A percentile compares a stretch with the other conserved stretches of the same genome.
phyloP scores from a whole-genome alignment of 345 rosid species.

The Boechera retrofracta region DNA sequence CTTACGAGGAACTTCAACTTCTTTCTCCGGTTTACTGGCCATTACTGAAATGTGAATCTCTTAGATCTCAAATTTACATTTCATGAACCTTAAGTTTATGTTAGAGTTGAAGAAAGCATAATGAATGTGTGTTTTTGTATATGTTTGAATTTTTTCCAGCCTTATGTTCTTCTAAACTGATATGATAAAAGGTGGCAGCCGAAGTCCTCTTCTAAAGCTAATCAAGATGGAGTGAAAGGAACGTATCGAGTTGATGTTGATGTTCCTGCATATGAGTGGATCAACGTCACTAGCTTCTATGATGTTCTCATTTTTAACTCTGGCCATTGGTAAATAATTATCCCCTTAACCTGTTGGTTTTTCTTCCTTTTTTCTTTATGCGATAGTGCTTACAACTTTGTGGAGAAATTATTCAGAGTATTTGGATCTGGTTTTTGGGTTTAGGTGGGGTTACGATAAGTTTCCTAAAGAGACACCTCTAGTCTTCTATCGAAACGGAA shows the following conservation, averaged over 20 bases:
- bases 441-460: constrained; percentile 94
- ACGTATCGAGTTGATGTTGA: constrained; percentile 83
- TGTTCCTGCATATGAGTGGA: constrained; percentile 87
- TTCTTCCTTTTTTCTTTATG: not conserved
- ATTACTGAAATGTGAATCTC: not conserved
- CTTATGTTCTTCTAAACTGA: constrained; percentile 52
- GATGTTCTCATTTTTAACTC: constrained; percentile 87
- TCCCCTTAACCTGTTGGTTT: not conserved
- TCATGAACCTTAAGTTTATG: not conserved
- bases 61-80: not conserved
- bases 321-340: constrained; percentile 79
- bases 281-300: constrained; percentile 63
- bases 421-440: constrained; percentile 8
- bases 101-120: constrained; percentile 11
- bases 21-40: not conserved
- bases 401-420: constrained; percentile 11
- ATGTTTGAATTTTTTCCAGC: constrained; percentile 13
- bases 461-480: constrained; percentile 90
- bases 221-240: constrained; percentile 58
- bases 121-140: constrained; percentile 13
- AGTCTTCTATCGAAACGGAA: constrained; percentile 71
- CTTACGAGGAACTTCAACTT: not conserved
- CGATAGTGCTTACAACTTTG: constrained; percentile 7
- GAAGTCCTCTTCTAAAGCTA: constrained; percentile 43
- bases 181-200: constrained; percentile 87